Percentiles rank a stretch among this genome's conserved stretches.
Evolutionary conservation across 345 rosid genomes (phyloP).

Genomic region (Rhodomyrtus tomentosa): DNA sequence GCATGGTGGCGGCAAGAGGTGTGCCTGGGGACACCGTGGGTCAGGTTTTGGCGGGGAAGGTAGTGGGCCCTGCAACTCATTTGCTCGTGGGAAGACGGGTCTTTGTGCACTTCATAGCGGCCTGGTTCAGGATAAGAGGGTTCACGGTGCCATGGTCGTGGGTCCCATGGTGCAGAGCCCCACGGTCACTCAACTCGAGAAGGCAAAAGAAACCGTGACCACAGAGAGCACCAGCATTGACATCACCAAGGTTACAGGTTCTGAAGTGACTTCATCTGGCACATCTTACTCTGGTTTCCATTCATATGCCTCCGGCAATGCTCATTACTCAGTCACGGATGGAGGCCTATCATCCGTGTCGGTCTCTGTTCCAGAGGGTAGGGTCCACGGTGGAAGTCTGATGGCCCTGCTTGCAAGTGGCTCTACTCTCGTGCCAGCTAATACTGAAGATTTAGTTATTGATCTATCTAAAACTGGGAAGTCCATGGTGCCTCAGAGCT

Average conservation of each 20-base stretch:
- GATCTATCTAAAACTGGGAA: background rate
- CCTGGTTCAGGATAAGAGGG: conserved; percentile 74
- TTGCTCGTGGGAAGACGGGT: conserved; percentile 80
- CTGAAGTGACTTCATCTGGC: conserved; percentile 17
- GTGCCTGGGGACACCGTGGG: conserved; percentile 83
- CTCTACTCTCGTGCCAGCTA: conserved; percentile 25
- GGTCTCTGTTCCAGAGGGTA: conserved; percentile 65
- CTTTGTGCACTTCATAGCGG: conserved; percentile 84
- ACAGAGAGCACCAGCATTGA: conserved; percentile 58
- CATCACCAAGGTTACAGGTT: conserved; percentile 12
- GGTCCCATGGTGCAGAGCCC: conserved; percentile 48
- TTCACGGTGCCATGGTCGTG: conserved; percentile 67
- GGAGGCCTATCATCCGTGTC: conserved; percentile 11
- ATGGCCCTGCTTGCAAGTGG: conserved; percentile 56
- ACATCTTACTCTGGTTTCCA: conserved; percentile 21
- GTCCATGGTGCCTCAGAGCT: background rate
- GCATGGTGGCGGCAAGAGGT: conserved; percentile 97
- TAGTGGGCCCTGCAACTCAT: conserved; percentile 62
- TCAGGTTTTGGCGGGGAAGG: conserved; percentile 23
- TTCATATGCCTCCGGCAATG: conserved; percentile 12
- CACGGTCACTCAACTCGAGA: conserved; percentile 26
- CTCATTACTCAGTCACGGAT: conserved; percentile 7
- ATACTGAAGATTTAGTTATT: conserved; percentile 3
- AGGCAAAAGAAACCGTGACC: conserved; percentile 34
- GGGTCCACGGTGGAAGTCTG: conserved; percentile 96